Conservation (phyloP, 106 monocot species). For the Dioscorea alata region DNA sequence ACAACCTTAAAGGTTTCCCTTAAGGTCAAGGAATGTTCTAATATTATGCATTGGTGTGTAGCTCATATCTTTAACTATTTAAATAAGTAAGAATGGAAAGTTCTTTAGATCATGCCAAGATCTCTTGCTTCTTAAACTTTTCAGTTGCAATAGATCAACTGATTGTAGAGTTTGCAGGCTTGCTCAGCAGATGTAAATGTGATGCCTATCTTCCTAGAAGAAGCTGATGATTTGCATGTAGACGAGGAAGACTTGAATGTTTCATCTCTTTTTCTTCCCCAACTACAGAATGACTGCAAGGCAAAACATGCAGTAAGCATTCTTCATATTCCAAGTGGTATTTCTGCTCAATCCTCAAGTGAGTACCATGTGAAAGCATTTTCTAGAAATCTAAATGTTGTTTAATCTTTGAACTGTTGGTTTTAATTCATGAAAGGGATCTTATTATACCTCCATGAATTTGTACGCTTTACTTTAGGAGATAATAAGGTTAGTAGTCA, state of each 20-base stretch:
- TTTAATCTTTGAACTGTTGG: neutral
- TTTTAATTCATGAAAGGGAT: neutral
- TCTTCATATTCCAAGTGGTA: slow-evolving; percentile 53
- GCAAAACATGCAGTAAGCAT: slow-evolving; percentile 22
- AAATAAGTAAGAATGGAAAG: too few relatives aligned
- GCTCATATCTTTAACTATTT: too few relatives aligned
- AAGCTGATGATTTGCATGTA: slow-evolving; percentile 37
- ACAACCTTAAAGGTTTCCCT: too few relatives aligned
- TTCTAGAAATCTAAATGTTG: too few relatives aligned
- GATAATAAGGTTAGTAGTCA: neutral
- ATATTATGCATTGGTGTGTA: neutral
- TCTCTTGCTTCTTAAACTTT: neutral
- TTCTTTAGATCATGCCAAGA: too few relatives aligned
- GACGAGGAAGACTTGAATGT: slow-evolving; percentile 60
- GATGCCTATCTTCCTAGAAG: slow-evolving; percentile 69
- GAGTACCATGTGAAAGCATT: neutral
- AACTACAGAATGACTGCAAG: neutral
- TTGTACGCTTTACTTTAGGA: neutral
- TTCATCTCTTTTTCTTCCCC: slow-evolving; percentile 11
- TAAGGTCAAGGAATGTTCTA: neutral
- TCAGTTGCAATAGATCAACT: neutral
- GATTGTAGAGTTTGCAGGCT: slow-evolving; percentile 39
- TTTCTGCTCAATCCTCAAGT: slow-evolving; percentile 73
- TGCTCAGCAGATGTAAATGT: slow-evolving; percentile 64
- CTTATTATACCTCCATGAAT: neutral